phyloP scores from a whole-genome alignment of 2,329 filamentous ascomycete species.

The Dothistroma pini region DNA sequence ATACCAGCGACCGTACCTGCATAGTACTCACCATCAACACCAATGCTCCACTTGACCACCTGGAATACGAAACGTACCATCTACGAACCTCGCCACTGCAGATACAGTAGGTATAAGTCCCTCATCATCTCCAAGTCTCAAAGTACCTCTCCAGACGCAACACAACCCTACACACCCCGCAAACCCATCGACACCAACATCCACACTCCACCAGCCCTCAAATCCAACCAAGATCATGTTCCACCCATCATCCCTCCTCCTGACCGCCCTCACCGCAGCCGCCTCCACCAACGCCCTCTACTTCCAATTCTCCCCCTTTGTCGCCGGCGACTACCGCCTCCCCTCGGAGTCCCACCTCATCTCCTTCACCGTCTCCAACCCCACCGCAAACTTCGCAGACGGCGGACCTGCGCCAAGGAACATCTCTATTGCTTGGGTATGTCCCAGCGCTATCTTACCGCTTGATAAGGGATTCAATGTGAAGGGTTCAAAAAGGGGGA shows the following conservation, averaged over 20 bases:
- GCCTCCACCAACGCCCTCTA: constrained; percentile 16
- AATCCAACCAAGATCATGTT: not conserved
- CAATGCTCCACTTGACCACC: not conserved
- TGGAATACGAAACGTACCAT: not conserved
- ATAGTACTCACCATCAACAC: not conserved
- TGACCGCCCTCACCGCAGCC: constrained; percentile 5
- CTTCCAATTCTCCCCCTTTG: constrained; percentile 19
- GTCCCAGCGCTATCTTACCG: not conserved
- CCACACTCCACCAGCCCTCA: not conserved
- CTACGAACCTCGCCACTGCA: not conserved
- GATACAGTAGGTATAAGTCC: not conserved
- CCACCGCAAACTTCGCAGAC: constrained; percentile 22
- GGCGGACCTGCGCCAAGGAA: constrained; percentile 11
- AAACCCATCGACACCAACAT: not conserved
- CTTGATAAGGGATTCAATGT: no score
- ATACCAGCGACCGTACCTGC: not conserved
- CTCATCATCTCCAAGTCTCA: not conserved
- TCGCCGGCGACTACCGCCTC: constrained; percentile 13
- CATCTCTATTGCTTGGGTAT: constrained; percentile 19
- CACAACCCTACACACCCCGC: not conserved
- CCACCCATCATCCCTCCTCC: not conserved
- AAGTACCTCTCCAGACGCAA: not conserved
- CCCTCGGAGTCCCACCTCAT: constrained; percentile 15
- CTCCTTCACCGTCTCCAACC: constrained; percentile 24
- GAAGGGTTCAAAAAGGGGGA: no score